Evolutionary conservation across 2,329 filamentous ascomycete genomes (phyloP), one percentile per base, ranked within the genome.

Genomic region (Ramularia endophylla): DNA sequence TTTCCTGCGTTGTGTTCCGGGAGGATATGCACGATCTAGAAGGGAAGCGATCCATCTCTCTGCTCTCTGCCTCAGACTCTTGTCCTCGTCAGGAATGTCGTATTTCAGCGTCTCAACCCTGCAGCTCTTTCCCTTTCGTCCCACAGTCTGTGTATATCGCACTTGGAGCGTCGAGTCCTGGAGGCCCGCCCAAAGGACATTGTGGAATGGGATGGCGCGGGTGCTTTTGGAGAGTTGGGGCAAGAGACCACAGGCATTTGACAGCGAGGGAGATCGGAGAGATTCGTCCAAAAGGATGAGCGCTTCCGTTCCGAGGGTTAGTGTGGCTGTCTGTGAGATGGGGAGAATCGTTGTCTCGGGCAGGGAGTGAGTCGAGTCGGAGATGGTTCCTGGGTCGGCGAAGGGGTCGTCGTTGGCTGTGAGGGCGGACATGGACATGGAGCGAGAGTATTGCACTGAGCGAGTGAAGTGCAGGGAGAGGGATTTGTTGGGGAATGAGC

Each of bases 181-280:
- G 19, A 83, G 61, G 51, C 86, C 80, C 28, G 83, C 86, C 82
- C 87, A 94, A 36, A 95, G 79, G 47, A 95, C 69, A 60, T 94
- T 85, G 68, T 86, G 89, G 47, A 87, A 82, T 2, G 85, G 81
- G 20, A 95, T 83, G 5, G 75, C 70, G 48, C 70, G 69, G 20
- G 71, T 77, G 22, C 68, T 66, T 44, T 74, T 73, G 20, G 67
- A 61, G 15, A 58, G 39, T 17, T 48, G 48, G 17, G 71, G 68
- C 50, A 72, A 63, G 35, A 80, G 54, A 30, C 76, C 75, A 59
- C 78, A 83, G 60, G 76, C 81, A 52, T 69, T 68, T 31, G 65
- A 67, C 44, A 65, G 60, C 47, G 68, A 61, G 56, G 68, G 66
- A 44, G 72, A 68, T 48, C 67, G 63, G 39, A 75, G 65, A 27